phyloP scores from a whole-genome alignment of 192 early-diverging fungal species.

The Hyaloraphidium curvatum region DNA sequence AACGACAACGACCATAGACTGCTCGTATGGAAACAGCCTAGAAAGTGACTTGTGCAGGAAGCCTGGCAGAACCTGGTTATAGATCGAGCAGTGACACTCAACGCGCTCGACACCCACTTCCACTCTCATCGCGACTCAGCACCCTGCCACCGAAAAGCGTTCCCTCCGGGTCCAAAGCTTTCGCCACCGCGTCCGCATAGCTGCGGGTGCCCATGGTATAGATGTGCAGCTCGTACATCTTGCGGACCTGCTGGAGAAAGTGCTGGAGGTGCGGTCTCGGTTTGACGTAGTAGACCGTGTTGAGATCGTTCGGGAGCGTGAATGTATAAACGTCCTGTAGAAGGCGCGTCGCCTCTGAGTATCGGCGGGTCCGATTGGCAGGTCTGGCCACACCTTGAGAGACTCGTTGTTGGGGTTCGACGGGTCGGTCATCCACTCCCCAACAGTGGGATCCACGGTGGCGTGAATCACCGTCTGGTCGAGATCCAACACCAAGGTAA shows the following conservation, averaged over 20 bases:
- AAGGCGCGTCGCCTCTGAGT: not conserved
- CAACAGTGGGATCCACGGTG: conserved; percentile 51
- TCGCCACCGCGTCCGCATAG: conserved; percentile 77
- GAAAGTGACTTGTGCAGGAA: conserved; percentile 57
- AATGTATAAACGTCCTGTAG: conserved; percentile 54
- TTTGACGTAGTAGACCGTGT: conserved; percentile 67
- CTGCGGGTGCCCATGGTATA: conserved; percentile 95
- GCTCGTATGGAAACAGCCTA: conserved; percentile 81
- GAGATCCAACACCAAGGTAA: conserved; percentile 86
- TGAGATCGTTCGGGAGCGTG: conserved; percentile 40
- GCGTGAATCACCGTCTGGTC: conserved; percentile 97
- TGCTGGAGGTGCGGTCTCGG: conserved; percentile 54
- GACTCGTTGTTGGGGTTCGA: conserved; percentile 29
- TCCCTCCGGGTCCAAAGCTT: conserved; percentile 64
- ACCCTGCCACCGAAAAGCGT: conserved; percentile 71
- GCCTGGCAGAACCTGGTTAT: conserved; percentile 17
- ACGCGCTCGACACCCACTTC: conserved; percentile 30
- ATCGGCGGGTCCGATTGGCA: not conserved
- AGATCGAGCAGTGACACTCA: not conserved
- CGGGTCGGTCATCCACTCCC: conserved; percentile 49
- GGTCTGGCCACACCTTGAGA: conserved; percentile 15
- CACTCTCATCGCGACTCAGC: conserved; percentile 80
- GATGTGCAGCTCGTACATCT: conserved; percentile 86
- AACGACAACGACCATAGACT: conserved; percentile 86
- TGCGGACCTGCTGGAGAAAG: conserved; percentile 47